Base-by-base conservation (phyloP, 73 alveolate genomes). In the Paramecium octaurelia region DNA sequence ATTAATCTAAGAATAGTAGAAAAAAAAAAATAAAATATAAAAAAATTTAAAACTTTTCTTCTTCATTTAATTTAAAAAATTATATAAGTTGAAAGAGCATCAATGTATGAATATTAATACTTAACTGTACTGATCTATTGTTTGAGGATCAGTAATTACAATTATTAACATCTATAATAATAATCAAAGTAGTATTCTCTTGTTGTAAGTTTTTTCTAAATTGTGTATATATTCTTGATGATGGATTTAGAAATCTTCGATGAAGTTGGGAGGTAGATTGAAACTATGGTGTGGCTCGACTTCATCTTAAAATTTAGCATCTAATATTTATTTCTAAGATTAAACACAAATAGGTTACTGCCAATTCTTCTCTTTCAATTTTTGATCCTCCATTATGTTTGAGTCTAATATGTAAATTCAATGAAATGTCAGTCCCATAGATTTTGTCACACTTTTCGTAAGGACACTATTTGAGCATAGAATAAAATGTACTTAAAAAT, bases 351-450 rank as follows among this genome's bases (percentile, higher is more conserved):
- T 0, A 20, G 38, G 3, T 71, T 89, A 89, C 94, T 44, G 94
- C 94, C 18, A 89, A 58, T 48, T 83, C 88, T 50, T 89, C 94
- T 89, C 94, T 89, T 50, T 89, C 94, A 20, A 83, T 89, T 71
- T 89, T 89, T 34, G 86, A 70, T 21, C 94, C 94, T 38, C 94
- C 94, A 42, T 89, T 89, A 44, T 89, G 94, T 64, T 89, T 89
- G 0, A 89, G 70, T 50, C 88, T 69, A 6, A 89, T 89, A 44
- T 89, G 94, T 21, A 89, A 83, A 73, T 89, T 89, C 36, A 89
- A 43, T 36, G 94, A 89, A n/a, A 89, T 83, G 8, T 89, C 94
- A 29, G 92, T 70, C 9, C 94, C 94, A 70, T 89, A 89, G 21
- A 83, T 43, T 70, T 89, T 89, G 12, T 64, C 76, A 40, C 94